Evolutionary conservation across 345 rosid genomes (phyloP).

Genomic region (Kandelia obovata): DNA sequence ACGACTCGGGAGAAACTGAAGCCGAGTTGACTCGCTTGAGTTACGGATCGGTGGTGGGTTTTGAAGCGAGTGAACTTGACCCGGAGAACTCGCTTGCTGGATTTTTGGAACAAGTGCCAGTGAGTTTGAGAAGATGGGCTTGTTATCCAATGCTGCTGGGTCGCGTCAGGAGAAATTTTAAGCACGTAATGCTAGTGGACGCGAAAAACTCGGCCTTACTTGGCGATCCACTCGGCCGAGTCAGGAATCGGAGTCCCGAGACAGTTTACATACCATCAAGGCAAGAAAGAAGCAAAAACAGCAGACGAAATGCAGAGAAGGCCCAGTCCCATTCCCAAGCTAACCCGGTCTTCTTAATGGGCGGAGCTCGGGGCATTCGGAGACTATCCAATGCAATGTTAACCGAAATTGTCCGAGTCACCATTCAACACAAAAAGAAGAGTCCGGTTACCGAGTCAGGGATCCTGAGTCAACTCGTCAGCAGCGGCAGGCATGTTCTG

Average conservation of each 20-base stretch:
- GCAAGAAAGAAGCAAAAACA: slow-evolving; percentile 12
- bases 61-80: slow-evolving; percentile 74
- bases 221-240: slow-evolving; percentile 68
- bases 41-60: slow-evolving; percentile 82
- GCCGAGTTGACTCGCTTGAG: slow-evolving; percentile 43
- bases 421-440: slow-evolving; percentile 63
- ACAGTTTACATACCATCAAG: slow-evolving; percentile 36
- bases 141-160: slow-evolving; percentile 88
- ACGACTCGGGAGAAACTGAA: slow-evolving; percentile 15
- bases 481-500: slow-evolving; percentile 33
- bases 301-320: slow-evolving; percentile 38
- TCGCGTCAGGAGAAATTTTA: slow-evolving; percentile 67
- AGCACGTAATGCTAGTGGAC: slow-evolving; percentile 65
- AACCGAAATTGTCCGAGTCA: slow-evolving; percentile 62
- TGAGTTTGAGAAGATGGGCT: slow-evolving; percentile 78
- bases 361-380: slow-evolving; percentile 61
- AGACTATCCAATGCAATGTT: slow-evolving; percentile 60
- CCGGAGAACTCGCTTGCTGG: slow-evolving; percentile 84
- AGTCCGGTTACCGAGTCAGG: slow-evolving; percentile 47
- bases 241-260: slow-evolving; percentile 56
- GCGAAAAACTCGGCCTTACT: slow-evolving; percentile 42
- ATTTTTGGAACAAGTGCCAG: slow-evolving; percentile 64
- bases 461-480: slow-evolving; percentile 63
- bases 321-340: slow-evolving; percentile 25
- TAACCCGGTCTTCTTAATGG: slow-evolving; percentile 57